Base-by-base conservation (phyloP, 768 basidiomycete genomes). In the Neoboletus brunneissimus region DNA sequence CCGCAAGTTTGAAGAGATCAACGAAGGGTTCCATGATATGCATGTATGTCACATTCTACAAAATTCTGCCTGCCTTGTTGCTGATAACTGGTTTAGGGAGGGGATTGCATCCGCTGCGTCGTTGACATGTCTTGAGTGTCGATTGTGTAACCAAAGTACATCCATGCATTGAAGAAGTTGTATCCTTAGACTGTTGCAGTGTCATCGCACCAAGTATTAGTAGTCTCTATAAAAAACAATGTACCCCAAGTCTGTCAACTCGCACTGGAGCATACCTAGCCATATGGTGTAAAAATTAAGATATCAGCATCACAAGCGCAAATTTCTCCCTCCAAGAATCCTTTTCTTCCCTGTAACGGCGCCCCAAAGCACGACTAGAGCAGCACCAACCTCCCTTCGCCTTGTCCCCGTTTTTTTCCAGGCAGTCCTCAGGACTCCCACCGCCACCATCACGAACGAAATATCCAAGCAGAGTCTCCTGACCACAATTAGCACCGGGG, bases 21-120 rank as follows among this genome's bases (percentile, higher is more conserved):
- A 91, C 73, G 79, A 85, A 48, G 93, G 92, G 22, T 98, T 99
- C 80, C 78, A 88, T 55, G 91, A 96, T 68, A 98, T 99, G 95
- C 94, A 98, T 76, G 92, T 94, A 75, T 74, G 94, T 82, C 23
- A 5, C 16, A 11, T n/a, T n/a, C 13, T 48, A 22, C 37, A 29
- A 22, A 23, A 16, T 25, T 31, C 37, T 37, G 15, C 2, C 43
- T 12, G 31, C n/a, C 31, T 27, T 49, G 20, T 52, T 27, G 56
- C 38, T 50, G 22, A 67, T 35, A 20, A 62, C 0, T 48, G 12
- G 7, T 29, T 9, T 35, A 68, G 89, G 76, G 73, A 45, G 94
- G 94, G 16, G 81, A 90, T 48, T 97, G 94, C 72, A 97, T 99
- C 67, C 89, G 96, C 60, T 95, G 94, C 62, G 90, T 99, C 11